Evolutionary conservation across 768 basidiomycete genomes (phyloP).

Genomic region (Tricholoma bakamatsutake): DNA sequence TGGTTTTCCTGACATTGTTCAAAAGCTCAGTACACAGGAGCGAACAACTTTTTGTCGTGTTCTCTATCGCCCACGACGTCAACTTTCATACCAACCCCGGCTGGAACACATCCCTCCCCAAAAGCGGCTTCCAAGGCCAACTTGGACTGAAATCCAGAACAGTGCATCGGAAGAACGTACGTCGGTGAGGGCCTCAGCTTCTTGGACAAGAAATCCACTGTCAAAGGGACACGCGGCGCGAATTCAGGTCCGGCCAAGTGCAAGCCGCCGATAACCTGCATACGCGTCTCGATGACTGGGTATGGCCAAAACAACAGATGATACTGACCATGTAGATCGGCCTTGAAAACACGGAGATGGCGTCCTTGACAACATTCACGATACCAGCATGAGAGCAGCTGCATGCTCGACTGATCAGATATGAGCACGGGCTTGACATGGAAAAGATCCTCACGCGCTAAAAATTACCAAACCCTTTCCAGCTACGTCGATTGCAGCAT

Average conservation of each 20-base stretch:
- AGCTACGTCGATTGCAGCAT: constrained; percentile 68
- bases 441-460: constrained; percentile 58
- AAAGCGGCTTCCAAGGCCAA: constrained; percentile 62
- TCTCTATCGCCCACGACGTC: constrained; percentile 45
- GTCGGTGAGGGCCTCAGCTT: constrained; percentile 55
- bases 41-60: constrained; percentile 32
- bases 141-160: constrained; percentile 75
- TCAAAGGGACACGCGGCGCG: constrained; percentile 55
- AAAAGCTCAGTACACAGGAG: constrained; percentile 21
- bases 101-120: constrained; percentile 73
- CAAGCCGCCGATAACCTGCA: constrained; percentile 71
- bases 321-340: constrained; percentile 68
- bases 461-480: constrained; percentile 81
- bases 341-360: constrained; percentile 50
- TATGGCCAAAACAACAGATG: not conserved
- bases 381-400: constrained; percentile 72
- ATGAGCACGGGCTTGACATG: not conserved
- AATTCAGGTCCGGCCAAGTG: constrained; percentile 76
- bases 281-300: not conserved
- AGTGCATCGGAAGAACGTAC: constrained; percentile 81
- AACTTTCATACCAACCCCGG: constrained; percentile 66
- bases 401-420: not conserved
- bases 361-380: constrained; percentile 76
- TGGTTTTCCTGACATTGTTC: not conserved
- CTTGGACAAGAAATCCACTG: constrained; percentile 65